Base-by-base conservation (phyloP, 1,284 basidiomycete species). In the Papiliotrema flavescens region DNA sequence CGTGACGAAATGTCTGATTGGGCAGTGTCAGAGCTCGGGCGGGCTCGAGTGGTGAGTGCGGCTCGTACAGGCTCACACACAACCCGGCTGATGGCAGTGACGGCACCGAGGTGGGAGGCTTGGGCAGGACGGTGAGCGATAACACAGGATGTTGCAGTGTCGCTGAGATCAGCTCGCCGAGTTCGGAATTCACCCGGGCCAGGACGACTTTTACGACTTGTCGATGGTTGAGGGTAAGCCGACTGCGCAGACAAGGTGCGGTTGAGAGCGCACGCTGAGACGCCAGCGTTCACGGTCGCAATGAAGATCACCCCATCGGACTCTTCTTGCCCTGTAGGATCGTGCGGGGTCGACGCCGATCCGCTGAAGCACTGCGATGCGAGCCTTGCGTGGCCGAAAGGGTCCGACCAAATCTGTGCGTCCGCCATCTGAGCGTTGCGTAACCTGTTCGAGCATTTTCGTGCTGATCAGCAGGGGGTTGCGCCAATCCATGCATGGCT, bases 151-250 rank as follows among this genome's bases (percentile, higher is more conserved):
- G 17, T 26, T 23, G 23, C 17, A 26, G 32, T 32, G 19, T 17
- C 17, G 15, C 47, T 48, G 17, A 44, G 34, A 3, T 22, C 40
- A 63, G 56, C 54, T 65, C 7, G 64, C 62, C 7, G 64, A 66
- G 43, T 58, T 63, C 36, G 59, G 48, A 4, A 15, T 63, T 6
- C 40, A 39, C 44, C 20, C 35, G 22, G 7, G 19, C 13, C 23
- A 42, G 6, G 65, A 20, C 17, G 39, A 67, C 43, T 58, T 49
- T 17, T 65, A 59, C 47, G 65, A 67, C 48, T 60, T 67, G 11
- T 66, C 65, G 3, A 66, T 66, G 45, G 61, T 64, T 2, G 61
- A 66, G 24, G 63, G 63, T 36, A 15, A 50, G 44, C 34, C 26
- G 13, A 22, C 41, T 17, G 14, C 17, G 14, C 17, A 34, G 24